A percentile compares a stretch with the other conserved stretches of the same genome.
These are phyloP conservation scores for Rhizophagus sp. DNA, from an alignment of 192 early-diverging fungal species.

Conservation along the genomic window DNA sequence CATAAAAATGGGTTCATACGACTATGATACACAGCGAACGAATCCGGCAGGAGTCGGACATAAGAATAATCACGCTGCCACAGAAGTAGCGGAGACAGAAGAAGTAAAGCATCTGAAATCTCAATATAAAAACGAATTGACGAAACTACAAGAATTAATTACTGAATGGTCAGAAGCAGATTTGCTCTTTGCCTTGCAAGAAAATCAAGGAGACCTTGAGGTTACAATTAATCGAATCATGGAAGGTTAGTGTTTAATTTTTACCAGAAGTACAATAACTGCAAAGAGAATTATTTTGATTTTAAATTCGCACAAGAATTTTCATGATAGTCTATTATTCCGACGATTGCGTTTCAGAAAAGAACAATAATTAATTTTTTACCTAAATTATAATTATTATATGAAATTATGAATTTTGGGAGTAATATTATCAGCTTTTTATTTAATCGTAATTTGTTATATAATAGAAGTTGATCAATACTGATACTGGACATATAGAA, in stretches of 20 bases:
- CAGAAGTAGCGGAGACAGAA: constrained; percentile 50
- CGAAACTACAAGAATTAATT: constrained; percentile 69
- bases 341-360: too few species aligned
- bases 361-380: too few species aligned
- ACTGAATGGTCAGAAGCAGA: constrained; percentile 88
- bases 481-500: too few species aligned
- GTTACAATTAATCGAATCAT: constrained; percentile 76
- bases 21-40: constrained; percentile 25
- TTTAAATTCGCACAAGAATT: neutral
- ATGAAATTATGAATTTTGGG: too few species aligned
- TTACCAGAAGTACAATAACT: neutral
- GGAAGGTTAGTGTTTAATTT: constrained; percentile 56
- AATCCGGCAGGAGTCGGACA: constrained; percentile 17
- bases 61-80: constrained; percentile 30
- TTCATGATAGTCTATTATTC: neutral
- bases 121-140: constrained; percentile 62
- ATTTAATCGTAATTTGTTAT: too few species aligned
- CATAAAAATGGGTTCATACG: constrained; percentile 27
- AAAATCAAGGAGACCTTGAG: constrained; percentile 85
- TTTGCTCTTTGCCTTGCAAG: constrained; percentile 80
- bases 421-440: too few species aligned
- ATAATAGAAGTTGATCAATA: too few species aligned
- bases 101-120: constrained; percentile 63
- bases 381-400: too few species aligned
- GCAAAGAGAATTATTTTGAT: too few species aligned